Evolutionary conservation across 768 basidiomycete genomes (phyloP).

Genomic region (Russula olivacea): DNA sequence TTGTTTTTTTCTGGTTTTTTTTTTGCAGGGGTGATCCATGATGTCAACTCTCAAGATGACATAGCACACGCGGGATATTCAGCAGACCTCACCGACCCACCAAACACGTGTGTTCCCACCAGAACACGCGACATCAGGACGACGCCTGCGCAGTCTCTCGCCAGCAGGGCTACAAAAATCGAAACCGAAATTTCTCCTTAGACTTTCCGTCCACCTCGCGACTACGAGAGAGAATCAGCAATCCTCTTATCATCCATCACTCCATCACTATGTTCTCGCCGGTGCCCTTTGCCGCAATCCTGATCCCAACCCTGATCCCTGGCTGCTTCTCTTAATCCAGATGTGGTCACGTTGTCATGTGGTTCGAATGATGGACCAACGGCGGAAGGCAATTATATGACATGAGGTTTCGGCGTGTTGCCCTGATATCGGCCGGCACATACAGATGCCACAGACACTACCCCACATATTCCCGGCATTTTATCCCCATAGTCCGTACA

Average conservation of each 20-base stretch:
- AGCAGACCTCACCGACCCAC: background rate
- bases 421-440: constrained; percentile 13
- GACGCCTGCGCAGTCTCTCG: background rate
- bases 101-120: background rate
- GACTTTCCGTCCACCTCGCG: background rate
- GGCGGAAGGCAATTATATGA: background rate
- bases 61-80: background rate
- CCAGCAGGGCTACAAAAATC: background rate
- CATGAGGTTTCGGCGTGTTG: constrained; percentile 22
- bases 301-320: background rate
- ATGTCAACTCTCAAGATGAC: background rate
- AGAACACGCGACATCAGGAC: background rate
- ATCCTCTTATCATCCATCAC: background rate
- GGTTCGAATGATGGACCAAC: constrained; percentile 3
- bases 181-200: background rate
- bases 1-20: background rate
- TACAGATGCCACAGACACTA: background rate
- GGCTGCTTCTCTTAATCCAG: background rate
- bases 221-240: background rate
- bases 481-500: constrained; percentile 1
- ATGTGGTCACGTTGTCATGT: constrained; percentile 10
- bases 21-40: background rate
- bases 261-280: background rate
- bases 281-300: background rate
- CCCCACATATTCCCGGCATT: background rate